These are phyloP conservation scores for Cladosporium sp. DNA, from an alignment of 2,329 filamentous ascomycete species.

Conservation along the genomic window DNA sequence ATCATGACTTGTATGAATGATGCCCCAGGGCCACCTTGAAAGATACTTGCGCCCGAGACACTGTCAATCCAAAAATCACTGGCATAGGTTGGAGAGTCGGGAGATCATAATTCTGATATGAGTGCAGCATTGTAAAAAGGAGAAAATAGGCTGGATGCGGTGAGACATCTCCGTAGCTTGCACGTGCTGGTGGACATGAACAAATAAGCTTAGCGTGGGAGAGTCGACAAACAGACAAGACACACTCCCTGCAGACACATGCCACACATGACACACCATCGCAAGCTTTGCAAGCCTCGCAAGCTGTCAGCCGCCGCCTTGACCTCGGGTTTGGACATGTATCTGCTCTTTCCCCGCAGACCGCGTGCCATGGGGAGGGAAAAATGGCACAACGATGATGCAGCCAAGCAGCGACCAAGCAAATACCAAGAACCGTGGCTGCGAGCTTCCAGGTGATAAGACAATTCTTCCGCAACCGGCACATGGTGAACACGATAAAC, in stretches of 20 bases:
- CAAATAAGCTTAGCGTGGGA: slow-evolving; percentile 2
- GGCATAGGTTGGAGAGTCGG: neutral
- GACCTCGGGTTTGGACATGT: neutral
- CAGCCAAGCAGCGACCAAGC: slow-evolving; percentile 9
- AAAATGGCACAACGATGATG: neutral
- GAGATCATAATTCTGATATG: neutral
- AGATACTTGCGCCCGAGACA: neutral
- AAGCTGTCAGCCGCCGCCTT: neutral
- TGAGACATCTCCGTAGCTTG: neutral
- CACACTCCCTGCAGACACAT: neutral
- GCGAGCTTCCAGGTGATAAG: slow-evolving; percentile 10
- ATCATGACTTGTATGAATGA: neutral
- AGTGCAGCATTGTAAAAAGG: neutral
- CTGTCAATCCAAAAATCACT: neutral
- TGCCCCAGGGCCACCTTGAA: neutral
- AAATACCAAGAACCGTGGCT: slow-evolving; percentile 11
- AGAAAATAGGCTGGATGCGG: neutral
- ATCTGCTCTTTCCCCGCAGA: neutral
- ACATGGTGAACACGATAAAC: neutral
- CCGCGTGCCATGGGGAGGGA: slow-evolving; percentile 3
- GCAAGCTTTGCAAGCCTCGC: neutral
- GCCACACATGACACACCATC: neutral
- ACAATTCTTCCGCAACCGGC: neutral
- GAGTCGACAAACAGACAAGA: neutral
- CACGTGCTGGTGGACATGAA: neutral